Evolutionary conservation across 225 moss, liverwort and hornwort species (phyloP).

Genomic region (Sphagnum contortum): DNA sequence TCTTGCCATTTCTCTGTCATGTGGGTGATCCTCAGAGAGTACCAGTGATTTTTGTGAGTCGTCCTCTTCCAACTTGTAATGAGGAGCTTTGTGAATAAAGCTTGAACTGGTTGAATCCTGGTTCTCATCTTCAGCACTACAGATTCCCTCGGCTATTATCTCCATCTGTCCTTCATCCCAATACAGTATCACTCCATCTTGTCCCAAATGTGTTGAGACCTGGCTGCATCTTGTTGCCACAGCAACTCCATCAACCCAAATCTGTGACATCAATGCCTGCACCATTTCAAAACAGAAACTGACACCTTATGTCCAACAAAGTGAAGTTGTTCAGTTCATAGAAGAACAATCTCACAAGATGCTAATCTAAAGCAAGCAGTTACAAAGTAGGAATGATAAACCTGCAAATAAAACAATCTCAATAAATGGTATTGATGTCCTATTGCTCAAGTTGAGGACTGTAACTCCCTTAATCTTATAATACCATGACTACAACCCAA

Average conservation of each 20-base stretch:
- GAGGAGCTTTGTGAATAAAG: constrained; percentile 22
- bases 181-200: constrained; percentile 26
- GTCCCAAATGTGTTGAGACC: constrained; percentile 7
- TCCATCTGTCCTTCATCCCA: constrained; percentile 29
- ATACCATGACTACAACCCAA: too few relatives aligned
- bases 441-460: too few relatives aligned
- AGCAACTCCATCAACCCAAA: constrained; percentile 9
- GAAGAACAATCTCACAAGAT: too few relatives aligned
- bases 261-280: constrained; percentile 1
- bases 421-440: too few relatives aligned
- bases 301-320: too few relatives aligned
- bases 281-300: not conserved
- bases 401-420: too few relatives aligned
- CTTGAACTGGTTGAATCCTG: constrained; percentile 22
- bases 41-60: constrained; percentile 64
- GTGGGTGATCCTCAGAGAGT: constrained; percentile 67
- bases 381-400: too few relatives aligned
- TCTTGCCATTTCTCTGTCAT: constrained; percentile 76
- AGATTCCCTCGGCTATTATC: constrained; percentile 9
- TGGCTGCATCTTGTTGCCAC: not conserved
- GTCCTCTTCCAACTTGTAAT: constrained; percentile 51
- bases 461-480: too few relatives aligned
- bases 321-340: too few relatives aligned
- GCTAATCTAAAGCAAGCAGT: too few relatives aligned
- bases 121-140: constrained; percentile 21